These are phyloP conservation scores for Pseudonectria foliicola DNA, from an alignment of 2,329 filamentous ascomycete species.

Conservation along the genomic window DNA sequence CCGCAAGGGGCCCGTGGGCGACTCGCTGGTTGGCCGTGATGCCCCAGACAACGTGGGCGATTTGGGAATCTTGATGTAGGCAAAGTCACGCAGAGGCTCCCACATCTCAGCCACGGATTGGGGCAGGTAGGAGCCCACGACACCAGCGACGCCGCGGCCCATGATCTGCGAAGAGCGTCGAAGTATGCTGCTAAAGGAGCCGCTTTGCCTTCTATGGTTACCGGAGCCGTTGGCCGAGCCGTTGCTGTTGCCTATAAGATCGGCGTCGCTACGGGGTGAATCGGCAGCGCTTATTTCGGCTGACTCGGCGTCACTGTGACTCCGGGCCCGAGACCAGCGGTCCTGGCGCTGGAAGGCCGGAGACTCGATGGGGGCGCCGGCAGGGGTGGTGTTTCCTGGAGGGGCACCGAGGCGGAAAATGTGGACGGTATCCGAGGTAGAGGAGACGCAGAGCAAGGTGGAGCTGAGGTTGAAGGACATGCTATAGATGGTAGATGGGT, in stretches of 20 bases:
- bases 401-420: conserved; percentile 74
- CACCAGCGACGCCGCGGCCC: conserved; percentile 78
- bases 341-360: conserved; percentile 38
- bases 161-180: conserved; percentile 94
- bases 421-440: conserved; percentile 91
- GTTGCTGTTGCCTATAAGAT: conserved; percentile 26
- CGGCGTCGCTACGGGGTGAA: conserved; percentile 46
- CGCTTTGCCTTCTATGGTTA: conserved; percentile 48
- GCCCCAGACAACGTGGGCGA: conserved; percentile 19
- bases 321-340: conserved; percentile 47
- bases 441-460: conserved; percentile 89
- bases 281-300: conserved; percentile 41
- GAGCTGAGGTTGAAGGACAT: conserved; percentile 98
- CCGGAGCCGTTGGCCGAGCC: conserved; percentile 19
- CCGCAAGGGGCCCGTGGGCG: conserved; percentile 49
- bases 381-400: conserved; percentile 29
- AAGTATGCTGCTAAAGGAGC: conserved; percentile 82
- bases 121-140: conserved; percentile 85
- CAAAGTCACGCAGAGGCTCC: conserved; percentile 92
- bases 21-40: conserved; percentile 23
- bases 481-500: conserved; percentile 92
- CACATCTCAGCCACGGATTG: conserved; percentile 95
- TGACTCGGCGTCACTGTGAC: conserved; percentile 40
- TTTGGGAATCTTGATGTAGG: conserved; percentile 88
- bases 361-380: conserved; percentile 30